Evolutionary conservation across 176 grass and related monocot species (phyloP).

Genomic region (Musa itinerans): DNA sequence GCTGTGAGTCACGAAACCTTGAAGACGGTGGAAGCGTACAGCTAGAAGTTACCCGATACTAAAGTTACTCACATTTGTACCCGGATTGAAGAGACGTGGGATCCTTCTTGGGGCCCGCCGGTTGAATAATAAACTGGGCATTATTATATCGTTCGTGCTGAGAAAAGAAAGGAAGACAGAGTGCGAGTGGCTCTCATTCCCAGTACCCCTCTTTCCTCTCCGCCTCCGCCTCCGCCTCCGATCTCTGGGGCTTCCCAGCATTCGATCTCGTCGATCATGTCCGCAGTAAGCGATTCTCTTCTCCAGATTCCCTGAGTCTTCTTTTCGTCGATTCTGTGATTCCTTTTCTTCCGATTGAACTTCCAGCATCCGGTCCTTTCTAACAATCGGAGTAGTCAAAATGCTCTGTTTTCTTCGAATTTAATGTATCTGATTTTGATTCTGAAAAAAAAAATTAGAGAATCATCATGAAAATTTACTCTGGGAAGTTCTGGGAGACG

Average conservation of each 20-base stretch:
- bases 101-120: no score
- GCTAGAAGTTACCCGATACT: no score
- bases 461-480: no score
- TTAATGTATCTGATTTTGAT: not conserved
- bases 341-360: not conserved
- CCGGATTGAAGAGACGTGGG: no score
- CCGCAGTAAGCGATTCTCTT: slow-evolving; percentile 26
- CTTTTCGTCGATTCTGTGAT: not conserved
- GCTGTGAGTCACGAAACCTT: no score
- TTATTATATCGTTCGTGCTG: not conserved
- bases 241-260: slow-evolving; percentile 16
- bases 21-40: no score
- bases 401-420: not conserved
- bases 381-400: not conserved
- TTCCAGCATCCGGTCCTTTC: not conserved
- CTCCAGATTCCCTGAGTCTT: not conserved
- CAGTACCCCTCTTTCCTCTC: not conserved
- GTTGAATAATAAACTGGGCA: no score
- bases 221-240: not conserved
- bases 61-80: no score
- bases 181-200: not conserved
- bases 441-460: not conserved
- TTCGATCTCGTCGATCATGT: slow-evolving; percentile 22
- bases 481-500: no score
- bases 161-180: not conserved